phyloP scores from a whole-genome alignment of 257 asterid genomes.

The Solanum sejunctum region DNA sequence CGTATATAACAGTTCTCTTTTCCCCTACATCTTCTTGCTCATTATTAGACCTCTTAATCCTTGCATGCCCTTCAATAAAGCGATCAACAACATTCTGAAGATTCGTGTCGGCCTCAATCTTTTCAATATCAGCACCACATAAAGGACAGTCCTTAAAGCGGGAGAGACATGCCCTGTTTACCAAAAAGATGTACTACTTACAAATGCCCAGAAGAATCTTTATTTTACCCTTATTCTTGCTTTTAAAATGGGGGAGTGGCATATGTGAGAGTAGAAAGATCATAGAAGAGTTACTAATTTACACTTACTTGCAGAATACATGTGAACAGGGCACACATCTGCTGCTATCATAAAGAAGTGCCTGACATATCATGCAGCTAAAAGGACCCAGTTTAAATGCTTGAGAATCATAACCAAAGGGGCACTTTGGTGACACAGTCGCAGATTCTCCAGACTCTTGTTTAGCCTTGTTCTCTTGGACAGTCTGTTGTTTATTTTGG shows the following conservation, averaged over 20 bases:
- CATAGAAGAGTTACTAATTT: not conserved
- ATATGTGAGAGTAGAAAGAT: not conserved
- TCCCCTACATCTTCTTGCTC: slow-evolving; percentile 49
- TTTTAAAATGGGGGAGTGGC: not conserved
- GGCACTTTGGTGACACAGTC: slow-evolving; percentile 26
- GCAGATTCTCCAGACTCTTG: slow-evolving; percentile 12
- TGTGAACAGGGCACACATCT: slow-evolving; percentile 90
- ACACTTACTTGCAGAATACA: slow-evolving; percentile 85
- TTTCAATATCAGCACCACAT: slow-evolving; percentile 95
- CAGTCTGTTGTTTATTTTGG: slow-evolving; percentile 36
- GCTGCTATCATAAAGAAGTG: slow-evolving; percentile 82
- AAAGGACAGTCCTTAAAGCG: slow-evolving; percentile 88
- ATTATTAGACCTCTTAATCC: slow-evolving; percentile 71
- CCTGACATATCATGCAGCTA: slow-evolving; percentile 89
- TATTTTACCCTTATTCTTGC: not conserved
- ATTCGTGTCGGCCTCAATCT: slow-evolving; percentile 66
- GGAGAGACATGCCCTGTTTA: slow-evolving; percentile 66
- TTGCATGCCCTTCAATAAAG: slow-evolving; percentile 95
- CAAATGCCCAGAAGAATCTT: not conserved
- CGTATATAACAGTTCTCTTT: slow-evolving; percentile 63
- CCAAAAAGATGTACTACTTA: not conserved
- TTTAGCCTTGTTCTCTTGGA: slow-evolving; percentile 2
- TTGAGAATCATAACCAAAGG: slow-evolving; percentile 57
- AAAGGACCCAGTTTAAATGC: slow-evolving; percentile 92
- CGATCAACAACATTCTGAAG: slow-evolving; percentile 88